Conservation (phyloP, 768 basidiomycete genomes). For the Aureoboletus auriporus region DNA sequence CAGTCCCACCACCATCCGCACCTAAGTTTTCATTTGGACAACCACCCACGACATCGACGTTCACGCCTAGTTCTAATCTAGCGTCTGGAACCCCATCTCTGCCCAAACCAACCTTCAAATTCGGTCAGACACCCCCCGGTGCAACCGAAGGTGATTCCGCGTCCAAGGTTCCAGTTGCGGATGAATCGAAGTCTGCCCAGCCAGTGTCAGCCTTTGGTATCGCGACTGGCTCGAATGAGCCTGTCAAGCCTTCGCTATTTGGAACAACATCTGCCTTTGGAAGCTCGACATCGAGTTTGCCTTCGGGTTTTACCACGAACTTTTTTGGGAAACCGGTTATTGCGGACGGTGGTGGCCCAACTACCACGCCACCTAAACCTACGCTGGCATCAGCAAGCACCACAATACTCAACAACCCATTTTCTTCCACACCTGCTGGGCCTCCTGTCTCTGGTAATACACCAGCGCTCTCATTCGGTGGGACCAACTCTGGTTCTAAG, state of each 20-base stretch:
- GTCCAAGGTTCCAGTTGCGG: slow-evolving; percentile 9
- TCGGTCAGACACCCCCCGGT: slow-evolving; percentile 19
- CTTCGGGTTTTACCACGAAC: slow-evolving; percentile 10
- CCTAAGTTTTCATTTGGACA: slow-evolving; percentile 28
- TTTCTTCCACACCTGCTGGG: slow-evolving; percentile 14
- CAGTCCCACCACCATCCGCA: slow-evolving; percentile 5
- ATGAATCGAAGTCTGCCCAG: slow-evolving; percentile 20
- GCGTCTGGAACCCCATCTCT: slow-evolving; percentile 10
- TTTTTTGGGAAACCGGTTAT: slow-evolving; percentile 11
- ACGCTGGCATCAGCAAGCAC: slow-evolving; percentile 9
- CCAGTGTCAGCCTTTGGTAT: slow-evolving; percentile 19
- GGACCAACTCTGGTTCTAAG: slow-evolving; percentile 11
- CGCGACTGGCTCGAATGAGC: slow-evolving; percentile 15
- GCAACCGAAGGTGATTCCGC: slow-evolving; percentile 21
- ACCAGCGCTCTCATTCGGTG: slow-evolving; percentile 20
- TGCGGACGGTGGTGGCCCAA: slow-evolving; percentile 18
- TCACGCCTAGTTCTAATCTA: slow-evolving; percentile 3
- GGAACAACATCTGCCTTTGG: slow-evolving; percentile 19
- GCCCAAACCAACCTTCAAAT: slow-evolving; percentile 19
- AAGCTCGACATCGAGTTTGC: slow-evolving; percentile 12
- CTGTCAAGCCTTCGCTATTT: slow-evolving; percentile 22
- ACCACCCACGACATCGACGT: slow-evolving; percentile 4
- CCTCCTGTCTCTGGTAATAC: slow-evolving; percentile 10
- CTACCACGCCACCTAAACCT: slow-evolving; percentile 16
- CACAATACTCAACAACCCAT: slow-evolving; percentile 13